Conservation (phyloP, 306 rosid species). For the Nissolia schottii region DNA sequence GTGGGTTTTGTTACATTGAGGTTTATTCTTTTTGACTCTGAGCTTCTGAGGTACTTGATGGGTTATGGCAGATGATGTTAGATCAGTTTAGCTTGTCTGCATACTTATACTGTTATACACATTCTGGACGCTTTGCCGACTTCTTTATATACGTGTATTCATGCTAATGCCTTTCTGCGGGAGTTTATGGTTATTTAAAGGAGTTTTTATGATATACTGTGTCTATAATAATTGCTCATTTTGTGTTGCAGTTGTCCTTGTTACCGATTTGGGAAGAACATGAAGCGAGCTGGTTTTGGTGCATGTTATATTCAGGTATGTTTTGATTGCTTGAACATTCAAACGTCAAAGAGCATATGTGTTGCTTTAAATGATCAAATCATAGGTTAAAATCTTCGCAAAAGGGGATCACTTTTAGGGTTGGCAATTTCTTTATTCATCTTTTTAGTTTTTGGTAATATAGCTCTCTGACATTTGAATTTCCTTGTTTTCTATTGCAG, state of each 20-base stretch:
- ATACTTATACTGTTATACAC: neutral
- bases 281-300: slow-evolving; percentile 90
- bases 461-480: slow-evolving; percentile 12
- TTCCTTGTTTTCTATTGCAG: slow-evolving; percentile 43
- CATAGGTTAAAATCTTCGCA: neutral
- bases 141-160: neutral
- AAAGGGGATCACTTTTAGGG: neutral
- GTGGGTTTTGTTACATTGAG: slow-evolving; percentile 4
- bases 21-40: neutral
- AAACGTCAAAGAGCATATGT: neutral
- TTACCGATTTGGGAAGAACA: slow-evolving; percentile 92
- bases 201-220: neutral
- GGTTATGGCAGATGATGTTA: slow-evolving; percentile 11
- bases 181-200: neutral
- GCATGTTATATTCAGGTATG: slow-evolving; percentile 70
- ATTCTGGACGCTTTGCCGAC: neutral
- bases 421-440: neutral
- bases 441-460: neutral
- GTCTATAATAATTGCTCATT: slow-evolving; percentile 23
- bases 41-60: neutral
- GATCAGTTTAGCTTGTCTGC: neutral
- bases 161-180: slow-evolving; percentile 5
- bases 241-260: slow-evolving; percentile 86
- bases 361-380: neutral
- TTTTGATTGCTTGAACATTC: neutral